phyloP scores from a whole-genome alignment of 441 rosid genomes.

The Syzygium malaccense region DNA sequence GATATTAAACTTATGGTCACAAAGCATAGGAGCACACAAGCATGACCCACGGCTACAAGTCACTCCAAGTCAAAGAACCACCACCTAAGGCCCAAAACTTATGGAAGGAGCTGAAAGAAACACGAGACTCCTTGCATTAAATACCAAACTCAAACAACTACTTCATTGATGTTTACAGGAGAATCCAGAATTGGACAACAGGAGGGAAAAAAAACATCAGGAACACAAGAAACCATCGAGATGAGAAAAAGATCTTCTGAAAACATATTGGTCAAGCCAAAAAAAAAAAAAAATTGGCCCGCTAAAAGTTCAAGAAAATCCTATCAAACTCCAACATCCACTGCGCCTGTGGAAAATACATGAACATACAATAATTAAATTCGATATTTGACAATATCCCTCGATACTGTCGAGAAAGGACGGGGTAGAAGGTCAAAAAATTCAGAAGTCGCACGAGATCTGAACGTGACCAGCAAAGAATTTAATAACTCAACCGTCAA shows the following conservation, averaged over 20 bases:
- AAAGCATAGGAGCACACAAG: neutral
- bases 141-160: neutral
- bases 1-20: neutral
- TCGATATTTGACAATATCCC: neutral
- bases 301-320: neutral
- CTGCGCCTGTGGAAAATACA: neutral
- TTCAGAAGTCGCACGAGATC: neutral
- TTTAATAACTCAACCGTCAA: neutral
- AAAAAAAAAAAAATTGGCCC: neutral
- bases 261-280: neutral
- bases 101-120: neutral
- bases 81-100: neutral
- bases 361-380: neutral
- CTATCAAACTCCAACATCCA: neutral
- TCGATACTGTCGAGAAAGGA: neutral
- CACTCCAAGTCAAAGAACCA: neutral
- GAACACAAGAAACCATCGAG: neutral
- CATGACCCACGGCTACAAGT: neutral
- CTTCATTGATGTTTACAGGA: neutral
- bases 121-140: neutral
- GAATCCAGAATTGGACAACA: neutral
- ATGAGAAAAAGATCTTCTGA: neutral
- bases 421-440: neutral
- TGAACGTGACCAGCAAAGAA: neutral
- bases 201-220: neutral